These are phyloP conservation scores for Apiotrichum montevideense DNA, from an alignment of 1,284 basidiomycete species.

Conservation along the genomic window DNA sequence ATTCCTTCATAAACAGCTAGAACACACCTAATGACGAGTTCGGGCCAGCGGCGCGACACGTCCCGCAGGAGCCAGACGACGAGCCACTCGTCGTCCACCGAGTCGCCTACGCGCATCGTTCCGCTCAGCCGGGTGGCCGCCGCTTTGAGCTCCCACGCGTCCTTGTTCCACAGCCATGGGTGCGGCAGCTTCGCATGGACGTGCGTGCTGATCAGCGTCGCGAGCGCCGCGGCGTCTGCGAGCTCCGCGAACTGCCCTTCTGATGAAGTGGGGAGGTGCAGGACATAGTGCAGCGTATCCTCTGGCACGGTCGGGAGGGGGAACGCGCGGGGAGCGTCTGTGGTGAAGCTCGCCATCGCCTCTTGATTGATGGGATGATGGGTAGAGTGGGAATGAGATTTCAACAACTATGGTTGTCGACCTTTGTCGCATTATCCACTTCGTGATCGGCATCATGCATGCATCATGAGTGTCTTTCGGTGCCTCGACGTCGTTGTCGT, in stretches of 20 bases:
- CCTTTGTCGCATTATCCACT: no score
- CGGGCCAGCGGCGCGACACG: constrained; percentile 67
- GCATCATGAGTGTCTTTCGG: no score
- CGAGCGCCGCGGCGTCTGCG: constrained; percentile 60
- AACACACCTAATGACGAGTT: constrained; percentile 55
- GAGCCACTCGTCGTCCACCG: constrained; percentile 94
- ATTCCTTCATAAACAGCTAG: no score
- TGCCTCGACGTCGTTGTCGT: no score
- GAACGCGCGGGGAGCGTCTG: constrained; percentile 28
- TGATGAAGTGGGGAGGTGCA: constrained; percentile 55
- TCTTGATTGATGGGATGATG: no score
- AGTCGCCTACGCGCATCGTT: constrained; percentile 80
- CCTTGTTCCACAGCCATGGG: constrained; percentile 79
- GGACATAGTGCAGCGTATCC: constrained; percentile 68
- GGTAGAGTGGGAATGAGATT: no score
- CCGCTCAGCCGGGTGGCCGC: constrained; percentile 57
- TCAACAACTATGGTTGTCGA: no score
- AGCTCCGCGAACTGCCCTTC: constrained; percentile 32
- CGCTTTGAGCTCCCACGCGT: constrained; percentile 74
- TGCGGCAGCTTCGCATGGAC: constrained; percentile 56
- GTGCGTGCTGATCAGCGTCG: constrained; percentile 60
- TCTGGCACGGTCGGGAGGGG: constrained; percentile 59
- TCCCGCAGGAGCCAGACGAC: constrained; percentile 77
- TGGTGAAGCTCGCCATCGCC: constrained; percentile 37
- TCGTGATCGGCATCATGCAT: no score